Evolutionary conservation across 768 basidiomycete genomes (phyloP), one percentile per base, ranked within the genome.

Genomic region (Mycena kentingensis): DNA sequence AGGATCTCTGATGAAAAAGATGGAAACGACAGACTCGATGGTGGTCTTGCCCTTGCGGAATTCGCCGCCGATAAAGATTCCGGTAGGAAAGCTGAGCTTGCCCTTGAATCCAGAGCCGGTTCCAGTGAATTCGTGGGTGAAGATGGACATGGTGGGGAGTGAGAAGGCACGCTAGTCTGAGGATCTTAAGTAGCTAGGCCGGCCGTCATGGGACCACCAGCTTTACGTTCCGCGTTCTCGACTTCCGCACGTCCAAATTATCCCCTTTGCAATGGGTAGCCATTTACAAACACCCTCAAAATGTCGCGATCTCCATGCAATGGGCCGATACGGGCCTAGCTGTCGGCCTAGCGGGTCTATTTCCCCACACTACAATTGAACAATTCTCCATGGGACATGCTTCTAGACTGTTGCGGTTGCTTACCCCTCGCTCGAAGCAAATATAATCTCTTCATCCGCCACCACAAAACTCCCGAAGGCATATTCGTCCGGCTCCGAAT

Each of bases 391-490:
- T n/a, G n/a, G n/a, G n/a, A n/a, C n/a, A n/a, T n/a, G n/a, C n/a
- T n/a, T n/a, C n/a, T n/a, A n/a, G n/a, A n/a, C n/a, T n/a, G n/a
- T 12, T 21, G 16, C 26, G 18, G 16, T 39, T 27, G 5, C 34
- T 37, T 46, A 50, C 5, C 45, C 29, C 12, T 58, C 52, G 46
- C 57, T 58, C 3, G 49, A 58, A 39, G 49, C 34, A 34, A 55
- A 83, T 21, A 76, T 78, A 46, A 88, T 78, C 27, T 89, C 85
- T 19, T 77, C 86, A 35, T 93, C 90, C 49, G 76, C 81, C 12
- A 93, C 90, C 15, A 93, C 81, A 60, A 93, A 93, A 64, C 87
- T 93, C 11, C 83, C 91, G 37, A 87, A 62, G 36, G 72, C 77
- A 64, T 93, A 93, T 43, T 82, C 78, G 55, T 91, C 86, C 5